Percentiles rank a stretch among this genome's conserved stretches.
Evolutionary conservation across 2,329 filamentous ascomycete genomes (phyloP).

Genomic region (Hypoxylon sp.): DNA sequence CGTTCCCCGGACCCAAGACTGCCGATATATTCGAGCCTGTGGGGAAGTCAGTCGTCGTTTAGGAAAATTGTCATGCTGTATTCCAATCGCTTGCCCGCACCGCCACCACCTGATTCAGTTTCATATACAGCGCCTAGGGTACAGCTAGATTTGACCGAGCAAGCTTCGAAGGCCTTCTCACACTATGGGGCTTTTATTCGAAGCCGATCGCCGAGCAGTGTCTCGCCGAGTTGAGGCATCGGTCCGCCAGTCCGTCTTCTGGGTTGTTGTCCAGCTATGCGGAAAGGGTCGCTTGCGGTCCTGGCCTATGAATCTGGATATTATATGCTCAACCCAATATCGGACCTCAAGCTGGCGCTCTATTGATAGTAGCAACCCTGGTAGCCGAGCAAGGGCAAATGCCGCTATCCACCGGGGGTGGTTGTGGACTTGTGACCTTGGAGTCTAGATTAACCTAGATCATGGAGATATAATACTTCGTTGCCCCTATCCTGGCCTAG

Average conservation of each 20-base stretch:
- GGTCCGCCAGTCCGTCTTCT: constrained; percentile 31
- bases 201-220: constrained; percentile 2
- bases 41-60: constrained; percentile 16
- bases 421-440: background rate
- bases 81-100: constrained; percentile 30
- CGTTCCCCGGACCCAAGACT: constrained; percentile 40
- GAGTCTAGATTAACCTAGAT: constrained; percentile 20
- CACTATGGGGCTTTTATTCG: constrained; percentile 1
- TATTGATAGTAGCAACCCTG: constrained; percentile 24
- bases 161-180: constrained; percentile 17
- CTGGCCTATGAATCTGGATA: background rate
- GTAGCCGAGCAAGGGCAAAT: constrained; percentile 26
- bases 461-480: constrained; percentile 32
- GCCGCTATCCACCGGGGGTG: constrained; percentile 32
- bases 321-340: constrained; percentile 35
- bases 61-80: constrained; percentile 1
- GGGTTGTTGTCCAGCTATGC: background rate
- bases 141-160: constrained; percentile 25
- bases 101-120: constrained; percentile 25
- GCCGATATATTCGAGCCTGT: constrained; percentile 25
- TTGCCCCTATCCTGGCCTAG: constrained; percentile 23
- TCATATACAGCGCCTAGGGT: constrained; percentile 22
- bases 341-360: constrained; percentile 11
- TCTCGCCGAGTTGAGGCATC: constrained; percentile 20
- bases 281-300: constrained; percentile 3